Percentiles rank a stretch among this genome's conserved stretches.
These are phyloP conservation scores for Podaxis sp. DNA, from an alignment of 768 basidiomycete species.

Conservation along the genomic window DNA sequence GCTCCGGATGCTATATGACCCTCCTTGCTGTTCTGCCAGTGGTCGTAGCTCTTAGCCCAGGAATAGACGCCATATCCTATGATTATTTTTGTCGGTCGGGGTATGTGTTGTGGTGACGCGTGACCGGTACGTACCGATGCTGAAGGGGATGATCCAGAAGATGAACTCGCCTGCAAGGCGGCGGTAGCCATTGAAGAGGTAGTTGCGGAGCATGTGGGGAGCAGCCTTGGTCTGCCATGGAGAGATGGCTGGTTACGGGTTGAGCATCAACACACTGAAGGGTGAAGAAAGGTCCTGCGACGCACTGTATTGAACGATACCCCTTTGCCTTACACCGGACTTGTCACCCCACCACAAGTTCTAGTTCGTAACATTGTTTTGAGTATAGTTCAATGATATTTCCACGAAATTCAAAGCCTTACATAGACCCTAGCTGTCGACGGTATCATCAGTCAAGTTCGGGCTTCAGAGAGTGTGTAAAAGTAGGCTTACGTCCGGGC, in stretches of 20 bases:
- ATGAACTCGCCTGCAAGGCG: constrained; percentile 71
- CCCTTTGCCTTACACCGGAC: constrained; percentile 63
- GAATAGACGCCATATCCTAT: constrained; percentile 76
- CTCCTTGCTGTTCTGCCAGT: constrained; percentile 77
- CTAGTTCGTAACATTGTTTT: constrained; percentile 34
- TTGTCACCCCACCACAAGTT: constrained; percentile 90
- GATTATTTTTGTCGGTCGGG: neutral
- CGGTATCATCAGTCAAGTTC: neutral
- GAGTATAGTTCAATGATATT: neutral
- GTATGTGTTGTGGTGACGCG: neutral
- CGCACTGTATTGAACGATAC: constrained; percentile 81
- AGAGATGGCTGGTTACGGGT: constrained; percentile 60
- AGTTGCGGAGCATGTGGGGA: constrained; percentile 66
- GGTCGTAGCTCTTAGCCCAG: constrained; percentile 72
- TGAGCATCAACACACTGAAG: constrained; percentile 5
- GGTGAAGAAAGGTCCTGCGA: constrained; percentile 18
- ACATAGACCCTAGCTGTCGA: constrained; percentile 76
- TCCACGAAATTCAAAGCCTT: constrained; percentile 29
- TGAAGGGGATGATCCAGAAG: constrained; percentile 80
- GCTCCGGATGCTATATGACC: constrained; percentile 56
- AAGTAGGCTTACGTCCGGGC: constrained; percentile 69
- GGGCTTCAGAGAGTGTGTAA: neutral
- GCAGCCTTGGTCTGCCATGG: constrained; percentile 76
- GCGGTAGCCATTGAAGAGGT: constrained; percentile 85
- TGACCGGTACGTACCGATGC: constrained; percentile 52